Evolutionary conservation across 1,284 basidiomycete species (phyloP).

Genomic region (Cutaneotrichosporon spelunceum): DNA sequence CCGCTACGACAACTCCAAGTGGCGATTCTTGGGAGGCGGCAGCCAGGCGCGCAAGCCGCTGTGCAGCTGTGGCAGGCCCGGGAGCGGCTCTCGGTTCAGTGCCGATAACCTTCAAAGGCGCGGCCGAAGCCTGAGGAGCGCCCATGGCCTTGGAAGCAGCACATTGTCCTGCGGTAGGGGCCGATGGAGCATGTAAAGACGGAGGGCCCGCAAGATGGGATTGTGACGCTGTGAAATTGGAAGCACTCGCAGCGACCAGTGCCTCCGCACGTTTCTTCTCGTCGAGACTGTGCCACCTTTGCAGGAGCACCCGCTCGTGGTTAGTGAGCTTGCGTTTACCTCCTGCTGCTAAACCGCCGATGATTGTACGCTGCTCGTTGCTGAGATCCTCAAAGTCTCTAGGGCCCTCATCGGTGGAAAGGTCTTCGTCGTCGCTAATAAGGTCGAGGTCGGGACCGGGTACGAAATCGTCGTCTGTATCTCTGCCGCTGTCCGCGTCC

Average conservation of each 20-base stretch:
- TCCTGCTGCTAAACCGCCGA: background rate
- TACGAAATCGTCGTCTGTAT: constrained; percentile 3
- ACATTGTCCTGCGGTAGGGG: background rate
- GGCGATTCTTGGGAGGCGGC: background rate
- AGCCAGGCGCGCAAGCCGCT: background rate
- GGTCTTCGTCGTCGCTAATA: constrained; percentile 3
- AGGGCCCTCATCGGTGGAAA: background rate
- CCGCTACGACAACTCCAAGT: background rate
- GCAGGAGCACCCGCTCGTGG: constrained; percentile 6
- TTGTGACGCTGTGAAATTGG: background rate
- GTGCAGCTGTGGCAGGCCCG: background rate
- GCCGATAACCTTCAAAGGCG: background rate
- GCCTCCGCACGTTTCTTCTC: constrained; percentile 4
- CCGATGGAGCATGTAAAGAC: background rate
- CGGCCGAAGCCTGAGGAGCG: background rate
- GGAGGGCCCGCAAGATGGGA: background rate
- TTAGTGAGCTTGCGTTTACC: constrained; percentile 8
- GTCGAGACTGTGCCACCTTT: constrained; percentile 2
- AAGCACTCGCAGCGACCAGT: background rate
- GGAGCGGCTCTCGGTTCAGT: background rate
- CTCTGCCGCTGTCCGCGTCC: background rate
- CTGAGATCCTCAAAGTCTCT: constrained; percentile 13
- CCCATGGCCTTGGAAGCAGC: background rate
- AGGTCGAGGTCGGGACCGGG: background rate
- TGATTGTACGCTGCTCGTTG: background rate